Evolutionary conservation across 805 yeast genomes (phyloP).

Genomic region (Cyberlindnera americana): DNA sequence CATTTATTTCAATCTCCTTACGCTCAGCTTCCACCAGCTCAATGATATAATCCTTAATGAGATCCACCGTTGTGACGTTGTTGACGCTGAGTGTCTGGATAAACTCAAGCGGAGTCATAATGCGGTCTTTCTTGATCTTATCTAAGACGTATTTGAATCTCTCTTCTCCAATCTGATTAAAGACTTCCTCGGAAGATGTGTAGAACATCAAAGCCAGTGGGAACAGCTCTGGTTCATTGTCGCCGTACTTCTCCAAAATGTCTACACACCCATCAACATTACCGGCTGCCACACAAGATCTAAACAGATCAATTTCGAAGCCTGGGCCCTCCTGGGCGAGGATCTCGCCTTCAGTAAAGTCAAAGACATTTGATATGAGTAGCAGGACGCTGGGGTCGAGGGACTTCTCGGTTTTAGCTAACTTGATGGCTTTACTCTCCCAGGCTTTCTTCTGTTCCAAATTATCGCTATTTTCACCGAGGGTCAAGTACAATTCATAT

Average conservation of each 20-base stretch:
- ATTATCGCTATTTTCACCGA: conserved; percentile 42
- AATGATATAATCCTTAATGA: conserved; percentile 65
- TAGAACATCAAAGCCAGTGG: conserved; percentile 61
- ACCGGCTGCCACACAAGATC: conserved; percentile 56
- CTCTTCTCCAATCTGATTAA: conserved; percentile 48
- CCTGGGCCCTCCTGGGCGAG: conserved; percentile 32
- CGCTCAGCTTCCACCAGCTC: conserved; percentile 57
- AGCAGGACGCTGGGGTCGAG: conserved; percentile 53
- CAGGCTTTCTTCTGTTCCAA: conserved; percentile 45
- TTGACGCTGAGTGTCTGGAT: conserved; percentile 63
- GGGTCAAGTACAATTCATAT: conserved; percentile 72
- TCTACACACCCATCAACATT: conserved; percentile 56
- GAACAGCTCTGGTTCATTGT: conserved; percentile 59
- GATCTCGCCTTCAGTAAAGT: conserved; percentile 46
- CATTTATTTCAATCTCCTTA: conserved; percentile 65
- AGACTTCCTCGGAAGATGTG: conserved; percentile 50
- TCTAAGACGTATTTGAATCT: conserved; percentile 47
- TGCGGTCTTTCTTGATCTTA: conserved; percentile 45
- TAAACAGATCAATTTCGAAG: conserved; percentile 53
- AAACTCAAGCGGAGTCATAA: conserved; percentile 73
- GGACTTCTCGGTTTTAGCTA: conserved; percentile 44
- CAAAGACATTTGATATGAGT: conserved; percentile 40
- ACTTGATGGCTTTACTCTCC: conserved; percentile 57
- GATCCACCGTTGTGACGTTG: conserved; percentile 64
- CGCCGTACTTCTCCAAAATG: conserved; percentile 58